Conservation (phyloP, 805 yeast genomes). For the Teunomyces gatunensis region DNA sequence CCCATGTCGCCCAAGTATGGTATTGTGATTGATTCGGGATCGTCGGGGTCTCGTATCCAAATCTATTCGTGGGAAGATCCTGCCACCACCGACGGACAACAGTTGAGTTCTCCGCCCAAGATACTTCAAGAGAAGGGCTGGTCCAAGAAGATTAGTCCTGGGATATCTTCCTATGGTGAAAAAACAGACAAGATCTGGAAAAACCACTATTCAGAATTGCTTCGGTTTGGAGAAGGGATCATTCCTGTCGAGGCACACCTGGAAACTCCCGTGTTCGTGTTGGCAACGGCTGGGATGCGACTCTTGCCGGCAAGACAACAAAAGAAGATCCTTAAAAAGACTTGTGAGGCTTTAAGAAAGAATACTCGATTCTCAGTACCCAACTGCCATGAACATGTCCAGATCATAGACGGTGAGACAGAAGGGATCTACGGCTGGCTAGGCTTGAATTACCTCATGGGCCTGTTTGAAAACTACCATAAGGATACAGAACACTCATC, state of each 20-base stretch:
- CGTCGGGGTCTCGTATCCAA: constrained; percentile 89
- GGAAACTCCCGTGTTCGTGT: constrained; percentile 82
- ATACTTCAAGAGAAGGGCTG: constrained; percentile 63
- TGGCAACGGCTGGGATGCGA: constrained; percentile 98
- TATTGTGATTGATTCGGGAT: constrained; percentile 91
- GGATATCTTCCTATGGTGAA: constrained; percentile 65
- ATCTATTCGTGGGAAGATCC: constrained; percentile 75
- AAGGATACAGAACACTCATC: constrained; percentile 46
- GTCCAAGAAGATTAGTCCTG: constrained; percentile 76
- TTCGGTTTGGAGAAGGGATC: constrained; percentile 64
- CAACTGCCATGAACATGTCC: constrained; percentile 68
- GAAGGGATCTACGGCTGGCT: constrained; percentile 98
- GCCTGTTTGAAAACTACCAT: constrained; percentile 52
- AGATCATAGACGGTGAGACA: constrained; percentile 88
- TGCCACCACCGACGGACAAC: constrained; percentile 22
- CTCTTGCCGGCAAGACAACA: constrained; percentile 58
- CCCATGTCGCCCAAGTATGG: constrained; percentile 52
- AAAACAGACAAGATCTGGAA: constrained; percentile 60
- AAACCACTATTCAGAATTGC: constrained; percentile 62
- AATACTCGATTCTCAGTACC: constrained; percentile 56
- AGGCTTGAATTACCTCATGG: constrained; percentile 80
- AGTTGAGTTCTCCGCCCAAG: constrained; percentile 61
- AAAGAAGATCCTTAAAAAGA: constrained; percentile 49
- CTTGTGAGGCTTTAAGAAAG: constrained; percentile 56
- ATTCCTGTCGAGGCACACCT: constrained; percentile 61